Evolutionary conservation across 2,329 filamentous ascomycete species (phyloP), one percentile per base, ranked within the genome.

Genomic region (Fusarium sororula): DNA sequence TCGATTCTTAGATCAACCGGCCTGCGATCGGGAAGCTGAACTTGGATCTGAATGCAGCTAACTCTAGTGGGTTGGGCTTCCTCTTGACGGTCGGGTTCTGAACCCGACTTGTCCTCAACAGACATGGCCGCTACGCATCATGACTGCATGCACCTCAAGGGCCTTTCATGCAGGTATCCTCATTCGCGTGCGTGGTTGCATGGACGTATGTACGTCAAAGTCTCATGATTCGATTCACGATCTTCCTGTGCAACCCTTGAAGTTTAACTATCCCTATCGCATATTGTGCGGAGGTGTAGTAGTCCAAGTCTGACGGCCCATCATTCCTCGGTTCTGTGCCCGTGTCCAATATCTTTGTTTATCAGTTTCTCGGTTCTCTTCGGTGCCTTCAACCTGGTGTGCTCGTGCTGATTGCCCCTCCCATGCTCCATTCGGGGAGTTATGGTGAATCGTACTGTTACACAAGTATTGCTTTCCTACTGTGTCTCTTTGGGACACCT

Each of bases 161-260:
- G 70, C 78, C n/a, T 70, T 75, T 72, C 37, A 74, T 77, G 77
- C 75, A 75, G 56, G 69, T 60, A 57, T 74, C 68, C 74, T 78
- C 68, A 76, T 75, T 76, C 73, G 73, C 63, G 51, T 69, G 44
- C 45, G 45, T 73, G 63, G 62, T 74, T 76, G 66, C 68, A 76
- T 74, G 59, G 48, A 64, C 45, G 58, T 55, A 72, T 71, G 73
- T 70, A 71, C 57, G 63, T 70, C 57, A 73, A 66, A 61, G 63
- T 57, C 71, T 63, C 65, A 59, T 70, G 59, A 70, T 70, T 66
- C 58, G 61, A 70, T 75, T 74, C 65, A 44, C 63, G 63, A 68
- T 74, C 63, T 64, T 66, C 63, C 56, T 73, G 70, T 76, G 68
- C 51, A 64, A 75, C 74, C 42, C 44, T 63, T 58, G 48, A 62